Evolutionary conservation across 1,139 yeast genomes (phyloP).

Genomic region (Suzukiozyma palmioleophila): DNA sequence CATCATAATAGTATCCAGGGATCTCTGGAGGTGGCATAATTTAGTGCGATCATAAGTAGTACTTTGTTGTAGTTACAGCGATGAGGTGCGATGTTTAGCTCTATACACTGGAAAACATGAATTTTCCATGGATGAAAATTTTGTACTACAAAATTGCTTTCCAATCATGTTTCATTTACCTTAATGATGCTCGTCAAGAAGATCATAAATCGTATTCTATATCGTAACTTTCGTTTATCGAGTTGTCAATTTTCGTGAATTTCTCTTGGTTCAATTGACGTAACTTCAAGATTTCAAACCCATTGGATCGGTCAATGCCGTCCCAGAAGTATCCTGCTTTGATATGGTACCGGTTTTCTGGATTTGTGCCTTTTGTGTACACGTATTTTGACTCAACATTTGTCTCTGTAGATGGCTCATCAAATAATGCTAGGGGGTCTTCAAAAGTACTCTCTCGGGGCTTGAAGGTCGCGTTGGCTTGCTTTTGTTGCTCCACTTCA

Average conservation of each 20-base stretch:
- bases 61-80: not conserved
- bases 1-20: conserved; percentile 49
- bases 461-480: conserved; percentile 36
- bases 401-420: conserved; percentile 16
- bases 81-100: not conserved
- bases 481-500: conserved; percentile 12
- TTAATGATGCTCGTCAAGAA: too few species aligned
- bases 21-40: conserved; percentile 14
- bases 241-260: conserved; percentile 13
- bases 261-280: conserved; percentile 47
- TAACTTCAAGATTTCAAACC: conserved; percentile 73
- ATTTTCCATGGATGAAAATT: not conserved
- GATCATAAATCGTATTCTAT: conserved; percentile 17
- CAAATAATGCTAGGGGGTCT: conserved; percentile 9
- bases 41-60: not conserved
- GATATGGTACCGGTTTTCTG: conserved; percentile 72
- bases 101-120: conserved; percentile 1
- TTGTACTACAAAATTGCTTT: not conserved
- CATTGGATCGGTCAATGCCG: conserved; percentile 86
- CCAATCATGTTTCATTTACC: too few species aligned
- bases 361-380: conserved; percentile 47
- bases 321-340: conserved; percentile 88
- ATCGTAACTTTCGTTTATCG: conserved; percentile 23
- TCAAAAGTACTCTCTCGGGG: conserved; percentile 10
- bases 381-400: conserved; percentile 10